Evolutionary conservation across 495 filamentous ascomycete genomes (phyloP), one percentile per base, ranked within the genome.

Genomic region (Talaromyces adpressus): DNA sequence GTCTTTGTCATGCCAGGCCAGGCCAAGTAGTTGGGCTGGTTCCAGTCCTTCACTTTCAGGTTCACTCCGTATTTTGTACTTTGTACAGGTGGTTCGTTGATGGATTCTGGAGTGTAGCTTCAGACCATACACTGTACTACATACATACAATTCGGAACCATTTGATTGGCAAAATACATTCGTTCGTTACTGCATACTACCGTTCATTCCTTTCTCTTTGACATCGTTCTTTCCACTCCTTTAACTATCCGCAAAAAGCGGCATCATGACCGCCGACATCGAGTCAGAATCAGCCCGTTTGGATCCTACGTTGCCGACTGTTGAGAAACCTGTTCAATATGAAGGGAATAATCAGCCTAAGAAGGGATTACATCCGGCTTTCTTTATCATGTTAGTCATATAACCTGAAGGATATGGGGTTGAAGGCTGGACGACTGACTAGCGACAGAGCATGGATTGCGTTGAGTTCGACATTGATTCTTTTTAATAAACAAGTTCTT

Each of bases 401-500:
- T 22, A 51, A 4, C 4, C 16, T 5, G 12, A 7, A 7, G 6
- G 20, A 20, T 5, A 51, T 18, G 20, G 12, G 18, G 23, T 22
- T 25, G 9, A 7, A 29, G 32, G 32, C 6, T 36, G 8, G 8
- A 2, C 5, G 51, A 54, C 14, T 20, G 23, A 57, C 53, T 30
- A 0, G 23, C 29, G 20, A 47, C 45, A 98, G 93, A 66, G 77
- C 85, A 71, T 98, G 94, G 94, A 98, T 98, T 67, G 74, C 85
- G 59, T 78, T 96, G 69, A 96, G 92, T 72, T 97, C 93, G 29
- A 89, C 85, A 64, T 91, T 96, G 66, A 98, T 98, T 69, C 79
- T 98, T 36, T 98, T 96, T 88, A 98, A 98, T 88, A 98, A 98
- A 85, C 93, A 90, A 85, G 92, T 98, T 66, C 85, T 98, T 59